Evolutionary conservation across 228 moss, liverwort and hornwort species (phyloP).

Genomic region (Sphagnum magellanicum): DNA sequence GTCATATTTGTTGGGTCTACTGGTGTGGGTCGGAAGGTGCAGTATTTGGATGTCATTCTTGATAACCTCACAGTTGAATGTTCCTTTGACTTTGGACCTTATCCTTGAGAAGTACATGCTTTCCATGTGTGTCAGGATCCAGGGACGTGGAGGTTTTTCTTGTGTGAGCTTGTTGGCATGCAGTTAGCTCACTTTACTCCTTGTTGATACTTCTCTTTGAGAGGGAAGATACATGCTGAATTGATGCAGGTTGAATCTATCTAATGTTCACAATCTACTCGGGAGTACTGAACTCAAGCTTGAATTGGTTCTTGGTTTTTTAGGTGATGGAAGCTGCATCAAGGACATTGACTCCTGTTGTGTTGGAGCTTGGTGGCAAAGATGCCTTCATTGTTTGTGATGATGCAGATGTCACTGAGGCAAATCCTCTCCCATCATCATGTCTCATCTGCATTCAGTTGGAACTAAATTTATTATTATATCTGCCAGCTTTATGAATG

Average conservation of each 20-base stretch:
- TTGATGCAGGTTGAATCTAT: too few relatives aligned
- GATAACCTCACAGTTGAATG: background rate
- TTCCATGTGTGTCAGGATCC: too few relatives aligned
- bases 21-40: conserved; percentile 39
- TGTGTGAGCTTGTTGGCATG: too few relatives aligned
- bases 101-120: background rate
- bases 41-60: too few relatives aligned
- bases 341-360: conserved; percentile 44
- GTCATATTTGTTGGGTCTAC: conserved; percentile 54
- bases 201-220: too few relatives aligned
- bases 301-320: background rate
- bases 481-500: too few relatives aligned
- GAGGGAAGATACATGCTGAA: too few relatives aligned
- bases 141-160: too few relatives aligned
- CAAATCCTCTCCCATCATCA: background rate
- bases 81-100: background rate
- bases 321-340: conserved; percentile 60
- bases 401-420: conserved; percentile 45
- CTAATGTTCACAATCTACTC: too few relatives aligned
- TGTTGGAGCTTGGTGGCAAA: conserved; percentile 50
- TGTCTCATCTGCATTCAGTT: background rate
- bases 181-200: too few relatives aligned
- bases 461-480: too few relatives aligned
- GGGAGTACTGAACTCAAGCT: too few relatives aligned
- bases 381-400: conserved; percentile 49